phyloP scores from a whole-genome alignment of 352 stramenopile species.

The Globisporangium yorkense region DNA sequence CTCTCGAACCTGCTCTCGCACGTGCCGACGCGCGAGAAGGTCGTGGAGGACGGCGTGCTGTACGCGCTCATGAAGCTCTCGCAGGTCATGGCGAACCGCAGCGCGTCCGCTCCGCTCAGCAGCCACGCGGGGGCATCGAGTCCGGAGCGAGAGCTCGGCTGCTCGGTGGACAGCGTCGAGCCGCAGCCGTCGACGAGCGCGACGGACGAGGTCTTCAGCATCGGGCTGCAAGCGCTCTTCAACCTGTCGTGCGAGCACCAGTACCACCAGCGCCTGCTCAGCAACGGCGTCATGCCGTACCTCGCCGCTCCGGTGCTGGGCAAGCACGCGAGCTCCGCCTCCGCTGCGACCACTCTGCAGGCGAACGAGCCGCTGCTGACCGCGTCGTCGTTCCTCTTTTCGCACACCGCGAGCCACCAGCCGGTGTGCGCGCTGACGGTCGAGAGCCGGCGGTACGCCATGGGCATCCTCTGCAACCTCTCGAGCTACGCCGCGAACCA shows the following conservation, averaged over 20 bases:
- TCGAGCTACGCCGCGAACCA: slow-evolving; percentile 72
- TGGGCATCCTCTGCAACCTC: slow-evolving; percentile 76
- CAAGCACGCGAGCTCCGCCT: slow-evolving; percentile 13
- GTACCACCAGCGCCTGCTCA: slow-evolving; percentile 65
- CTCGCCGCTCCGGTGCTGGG: slow-evolving; percentile 41
- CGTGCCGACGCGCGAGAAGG: slow-evolving; percentile 35
- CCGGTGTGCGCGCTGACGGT: slow-evolving; percentile 17
- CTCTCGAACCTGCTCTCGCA: slow-evolving; percentile 74
- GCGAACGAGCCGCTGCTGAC: slow-evolving; percentile 3
- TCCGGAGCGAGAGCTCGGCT: background rate
- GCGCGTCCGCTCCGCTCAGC: slow-evolving; percentile 3
- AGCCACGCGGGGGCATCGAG: slow-evolving; percentile 2
- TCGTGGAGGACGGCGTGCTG: slow-evolving; percentile 68
- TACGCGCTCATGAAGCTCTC: slow-evolving; percentile 81
- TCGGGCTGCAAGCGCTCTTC: slow-evolving; percentile 69
- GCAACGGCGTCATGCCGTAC: slow-evolving; percentile 68
- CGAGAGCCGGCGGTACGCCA: slow-evolving; percentile 46
- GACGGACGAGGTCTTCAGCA: slow-evolving; percentile 57
- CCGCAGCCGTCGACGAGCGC: slow-evolving; percentile 1
- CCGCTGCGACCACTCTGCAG: background rate
- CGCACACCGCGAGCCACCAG: slow-evolving; percentile 2
- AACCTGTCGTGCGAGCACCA: slow-evolving; percentile 66
- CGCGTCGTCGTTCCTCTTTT: slow-evolving; percentile 11
- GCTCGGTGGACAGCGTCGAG: background rate
- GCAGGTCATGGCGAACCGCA: slow-evolving; percentile 35